phyloP scores from a whole-genome alignment of 306 rosid species.

The Sophora flavescens region DNA sequence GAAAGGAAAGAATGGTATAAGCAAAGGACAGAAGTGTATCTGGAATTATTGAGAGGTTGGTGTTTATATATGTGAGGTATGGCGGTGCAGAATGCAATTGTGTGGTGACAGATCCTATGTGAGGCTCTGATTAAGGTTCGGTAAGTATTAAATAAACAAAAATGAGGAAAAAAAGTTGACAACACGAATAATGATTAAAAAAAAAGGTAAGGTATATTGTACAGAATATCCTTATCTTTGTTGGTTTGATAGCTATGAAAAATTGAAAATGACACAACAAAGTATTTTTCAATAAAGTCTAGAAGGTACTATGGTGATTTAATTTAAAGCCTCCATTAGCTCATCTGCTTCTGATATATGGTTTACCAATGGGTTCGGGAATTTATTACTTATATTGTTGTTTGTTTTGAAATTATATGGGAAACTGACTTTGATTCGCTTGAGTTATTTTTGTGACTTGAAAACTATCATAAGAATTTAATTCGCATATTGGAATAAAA shows the following conservation, averaged over 20 bases:
- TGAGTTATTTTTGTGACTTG: no score
- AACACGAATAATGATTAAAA: background rate
- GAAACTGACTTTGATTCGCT: no score
- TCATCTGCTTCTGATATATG: background rate
- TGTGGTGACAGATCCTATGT: slow-evolving; percentile 46
- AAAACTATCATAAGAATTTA: no score
- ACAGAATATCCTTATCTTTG: slow-evolving; percentile 48
- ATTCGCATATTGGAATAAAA: no score
- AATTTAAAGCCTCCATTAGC: background rate
- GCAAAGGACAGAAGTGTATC: slow-evolving; percentile 1
- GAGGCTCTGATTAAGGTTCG: slow-evolving; percentile 27
- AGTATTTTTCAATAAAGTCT: slow-evolving; percentile 18
- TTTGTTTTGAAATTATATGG: no score
- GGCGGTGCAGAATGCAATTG: slow-evolving; percentile 53
- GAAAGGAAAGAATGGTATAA: background rate
- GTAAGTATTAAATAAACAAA: slow-evolving; percentile 9
- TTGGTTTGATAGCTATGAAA: slow-evolving; percentile 18
- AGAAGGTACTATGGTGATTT: slow-evolving; percentile 9
- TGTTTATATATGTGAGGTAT: slow-evolving; percentile 15
- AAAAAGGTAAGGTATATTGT: background rate
- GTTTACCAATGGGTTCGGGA: background rate
- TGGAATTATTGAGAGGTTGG: background rate
- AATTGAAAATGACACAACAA: slow-evolving; percentile 35
- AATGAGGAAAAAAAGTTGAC: background rate
- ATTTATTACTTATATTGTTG: background rate